Percentiles rank a stretch among this genome's conserved stretches.
These are phyloP conservation scores for Monilinia fructicola DNA, from an alignment of 2,329 filamentous ascomycete species.

Conservation along the genomic window DNA sequence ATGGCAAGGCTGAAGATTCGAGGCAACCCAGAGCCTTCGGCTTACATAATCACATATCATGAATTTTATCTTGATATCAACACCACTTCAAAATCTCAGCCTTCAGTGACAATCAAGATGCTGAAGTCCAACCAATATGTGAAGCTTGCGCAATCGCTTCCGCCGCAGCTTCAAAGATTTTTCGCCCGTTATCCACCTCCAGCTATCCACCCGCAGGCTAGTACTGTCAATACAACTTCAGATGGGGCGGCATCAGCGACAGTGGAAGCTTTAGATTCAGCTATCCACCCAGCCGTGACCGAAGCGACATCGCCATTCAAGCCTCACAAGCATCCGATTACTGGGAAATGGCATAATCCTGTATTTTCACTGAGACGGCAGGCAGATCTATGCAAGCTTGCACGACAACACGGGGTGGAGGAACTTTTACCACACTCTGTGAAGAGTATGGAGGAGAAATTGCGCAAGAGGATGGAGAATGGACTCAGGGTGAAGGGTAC, in stretches of 20 bases:
- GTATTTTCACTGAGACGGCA: conserved; percentile 82
- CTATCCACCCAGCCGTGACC: conserved; percentile 50
- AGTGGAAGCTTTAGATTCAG: conserved; percentile 37
- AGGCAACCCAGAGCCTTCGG: conserved; percentile 12
- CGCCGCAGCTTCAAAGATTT: conserved; percentile 77
- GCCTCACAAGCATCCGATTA: conserved; percentile 72
- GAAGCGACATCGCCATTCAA: conserved; percentile 62
- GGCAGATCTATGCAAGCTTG: conserved; percentile 86
- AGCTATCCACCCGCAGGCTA: conserved; percentile 50
- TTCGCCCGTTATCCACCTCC: conserved; percentile 84
- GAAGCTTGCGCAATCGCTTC: conserved; percentile 68
- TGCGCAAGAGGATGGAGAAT: conserved; percentile 71
- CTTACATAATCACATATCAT: conserved; percentile 22
- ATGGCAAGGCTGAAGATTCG: conserved; percentile 22
- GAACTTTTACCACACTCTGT: conserved; percentile 73
- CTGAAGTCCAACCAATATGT: conserved; percentile 39
- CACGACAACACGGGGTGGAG: conserved; percentile 74
- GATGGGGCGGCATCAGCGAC: conserved; percentile 44
- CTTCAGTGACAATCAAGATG: conserved; percentile 27
- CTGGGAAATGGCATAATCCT: conserved; percentile 81
- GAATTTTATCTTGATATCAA: conserved; percentile 22
- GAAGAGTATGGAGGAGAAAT: conserved; percentile 72
- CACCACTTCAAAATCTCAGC: conserved; percentile 21
- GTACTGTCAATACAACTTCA: conserved; percentile 41
- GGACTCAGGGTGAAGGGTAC: conserved; percentile 88